phyloP scores from a whole-genome alignment of 2,329 filamentous ascomycete genomes.

The Hypocreales sp. region DNA sequence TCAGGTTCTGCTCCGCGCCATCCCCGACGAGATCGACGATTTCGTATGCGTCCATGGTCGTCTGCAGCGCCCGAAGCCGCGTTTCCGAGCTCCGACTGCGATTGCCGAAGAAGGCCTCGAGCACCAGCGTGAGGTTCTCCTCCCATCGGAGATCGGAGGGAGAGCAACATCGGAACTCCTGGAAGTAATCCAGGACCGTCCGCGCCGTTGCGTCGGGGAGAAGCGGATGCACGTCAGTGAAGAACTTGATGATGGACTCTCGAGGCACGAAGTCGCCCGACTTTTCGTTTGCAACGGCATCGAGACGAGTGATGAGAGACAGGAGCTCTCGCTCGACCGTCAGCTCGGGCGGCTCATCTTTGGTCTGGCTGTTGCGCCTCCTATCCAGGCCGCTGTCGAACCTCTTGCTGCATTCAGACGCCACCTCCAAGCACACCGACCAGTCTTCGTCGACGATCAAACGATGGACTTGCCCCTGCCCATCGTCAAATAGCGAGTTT shows the following conservation, averaged over 20 bases:
- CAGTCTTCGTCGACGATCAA: slow-evolving; percentile 52
- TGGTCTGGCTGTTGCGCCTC: slow-evolving; percentile 6
- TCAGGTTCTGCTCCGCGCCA: slow-evolving; percentile 39
- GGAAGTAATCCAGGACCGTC: slow-evolving; percentile 51
- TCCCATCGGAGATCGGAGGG: slow-evolving; percentile 58
- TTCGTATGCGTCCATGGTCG: slow-evolving; percentile 43
- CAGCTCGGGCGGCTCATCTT: slow-evolving; percentile 18
- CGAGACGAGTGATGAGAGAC: slow-evolving; percentile 30
- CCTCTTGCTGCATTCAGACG: slow-evolving; percentile 33
- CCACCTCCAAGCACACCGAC: slow-evolving; percentile 43
- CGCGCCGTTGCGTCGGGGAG: slow-evolving; percentile 50
- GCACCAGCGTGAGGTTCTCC: slow-evolving; percentile 41
- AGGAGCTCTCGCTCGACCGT: slow-evolving; percentile 26
- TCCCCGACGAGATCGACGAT: slow-evolving; percentile 43
- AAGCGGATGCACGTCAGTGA: slow-evolving; percentile 43
- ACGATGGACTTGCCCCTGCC: slow-evolving; percentile 33
- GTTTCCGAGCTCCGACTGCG: slow-evolving; percentile 43
- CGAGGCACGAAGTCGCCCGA: slow-evolving; percentile 43
- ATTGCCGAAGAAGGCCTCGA: slow-evolving; percentile 50
- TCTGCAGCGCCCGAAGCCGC: slow-evolving; percentile 45
- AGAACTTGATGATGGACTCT: slow-evolving; percentile 51
- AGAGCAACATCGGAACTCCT: slow-evolving; percentile 54
- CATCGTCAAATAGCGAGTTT: slow-evolving; percentile 38
- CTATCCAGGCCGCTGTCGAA: slow-evolving; percentile 10
- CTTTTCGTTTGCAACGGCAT: slow-evolving; percentile 27